Evolutionary conservation across 129 eudicot species (phyloP).

Genomic region (Lonicera japonica): DNA sequence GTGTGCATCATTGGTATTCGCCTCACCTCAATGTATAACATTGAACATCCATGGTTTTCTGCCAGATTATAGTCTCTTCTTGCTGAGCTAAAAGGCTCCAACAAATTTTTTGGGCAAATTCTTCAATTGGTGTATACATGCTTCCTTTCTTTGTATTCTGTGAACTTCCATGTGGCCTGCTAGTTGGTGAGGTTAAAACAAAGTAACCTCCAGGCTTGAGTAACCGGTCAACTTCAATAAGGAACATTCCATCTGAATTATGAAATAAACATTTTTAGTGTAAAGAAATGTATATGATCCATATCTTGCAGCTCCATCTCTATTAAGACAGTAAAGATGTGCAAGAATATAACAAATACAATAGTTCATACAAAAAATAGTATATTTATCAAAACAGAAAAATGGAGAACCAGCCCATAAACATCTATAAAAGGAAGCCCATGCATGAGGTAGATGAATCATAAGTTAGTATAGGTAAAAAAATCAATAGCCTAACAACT

Average conservation of each 20-base stretch:
- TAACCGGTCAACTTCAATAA: slow-evolving; percentile 86
- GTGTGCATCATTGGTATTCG: too few relatives aligned
- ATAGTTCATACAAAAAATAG: too few relatives aligned
- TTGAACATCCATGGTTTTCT: slow-evolving; percentile 68
- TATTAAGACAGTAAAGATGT: too few relatives aligned
- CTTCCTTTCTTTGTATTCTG: slow-evolving; percentile 51
- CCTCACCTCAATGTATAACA: slow-evolving; percentile 71
- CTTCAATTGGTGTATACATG: slow-evolving; percentile 70
- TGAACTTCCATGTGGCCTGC: slow-evolving; percentile 50
- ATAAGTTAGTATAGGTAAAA: too few relatives aligned
- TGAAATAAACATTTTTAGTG: slow-evolving; percentile 9
- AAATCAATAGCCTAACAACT: too few relatives aligned
- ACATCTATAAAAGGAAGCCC: not conserved
- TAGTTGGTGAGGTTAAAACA: slow-evolving; percentile 58
- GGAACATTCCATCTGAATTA: slow-evolving; percentile 71
- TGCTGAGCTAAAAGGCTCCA: slow-evolving; percentile 85
- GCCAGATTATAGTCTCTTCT: slow-evolving; percentile 96
- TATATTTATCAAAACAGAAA: too few relatives aligned
- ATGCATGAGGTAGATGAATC: not conserved
- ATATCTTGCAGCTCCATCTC: too few relatives aligned
- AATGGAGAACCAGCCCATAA: not conserved
- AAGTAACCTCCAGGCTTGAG: slow-evolving; percentile 96
- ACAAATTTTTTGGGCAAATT: slow-evolving; percentile 57
- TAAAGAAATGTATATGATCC: not conserved
- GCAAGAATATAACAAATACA: too few relatives aligned